These are phyloP conservation scores for Papiliotrema laurentii DNA, from an alignment of 1,284 basidiomycete genomes.

Conservation along the genomic window DNA sequence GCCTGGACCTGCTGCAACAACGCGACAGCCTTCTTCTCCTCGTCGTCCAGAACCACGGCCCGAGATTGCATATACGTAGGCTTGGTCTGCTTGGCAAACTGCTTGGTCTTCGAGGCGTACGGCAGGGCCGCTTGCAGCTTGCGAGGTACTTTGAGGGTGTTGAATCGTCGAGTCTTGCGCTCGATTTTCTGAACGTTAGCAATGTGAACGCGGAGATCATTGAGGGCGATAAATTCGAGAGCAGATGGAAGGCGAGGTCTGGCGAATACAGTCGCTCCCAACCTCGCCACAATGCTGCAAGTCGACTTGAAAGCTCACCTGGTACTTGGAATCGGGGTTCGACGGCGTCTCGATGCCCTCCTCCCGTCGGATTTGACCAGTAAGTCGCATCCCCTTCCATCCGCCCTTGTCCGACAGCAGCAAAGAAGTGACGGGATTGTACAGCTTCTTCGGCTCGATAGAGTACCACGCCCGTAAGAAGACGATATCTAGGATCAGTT, in stretches of 20 bases:
- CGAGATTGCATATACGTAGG: slow-evolving; percentile 86
- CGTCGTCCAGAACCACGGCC: slow-evolving; percentile 89
- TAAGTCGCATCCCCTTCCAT: slow-evolving; percentile 93
- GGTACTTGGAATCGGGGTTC: slow-evolving; percentile 83
- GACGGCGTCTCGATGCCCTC: slow-evolving; percentile 78
- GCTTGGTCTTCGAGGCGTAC: slow-evolving; percentile 86
- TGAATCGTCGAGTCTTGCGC: slow-evolving; percentile 79
- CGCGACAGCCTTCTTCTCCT: slow-evolving; percentile 89
- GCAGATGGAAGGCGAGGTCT: no score
- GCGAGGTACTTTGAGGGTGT: slow-evolving; percentile 80
- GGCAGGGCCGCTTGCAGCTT: slow-evolving; percentile 86
- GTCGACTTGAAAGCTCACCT: slow-evolving; percentile 44
- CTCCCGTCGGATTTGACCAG: slow-evolving; percentile 83
- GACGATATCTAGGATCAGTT: slow-evolving; percentile 70
- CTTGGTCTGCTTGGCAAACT: slow-evolving; percentile 66
- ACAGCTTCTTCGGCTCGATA: slow-evolving; percentile 89
- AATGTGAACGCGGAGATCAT: slow-evolving; percentile 1
- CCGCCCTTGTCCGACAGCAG: slow-evolving; percentile 70
- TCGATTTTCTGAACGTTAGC: slow-evolving; percentile 55
- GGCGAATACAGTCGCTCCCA: no score
- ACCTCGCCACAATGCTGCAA: no score
- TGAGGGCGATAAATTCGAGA: slow-evolving; percentile 1
- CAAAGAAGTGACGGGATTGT: slow-evolving; percentile 92
- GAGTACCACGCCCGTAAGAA: slow-evolving; percentile 97
- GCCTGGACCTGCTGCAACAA: slow-evolving; percentile 92